Base-by-base conservation (phyloP, 805 yeast species). In the Cyberlindnera lachancei region DNA sequence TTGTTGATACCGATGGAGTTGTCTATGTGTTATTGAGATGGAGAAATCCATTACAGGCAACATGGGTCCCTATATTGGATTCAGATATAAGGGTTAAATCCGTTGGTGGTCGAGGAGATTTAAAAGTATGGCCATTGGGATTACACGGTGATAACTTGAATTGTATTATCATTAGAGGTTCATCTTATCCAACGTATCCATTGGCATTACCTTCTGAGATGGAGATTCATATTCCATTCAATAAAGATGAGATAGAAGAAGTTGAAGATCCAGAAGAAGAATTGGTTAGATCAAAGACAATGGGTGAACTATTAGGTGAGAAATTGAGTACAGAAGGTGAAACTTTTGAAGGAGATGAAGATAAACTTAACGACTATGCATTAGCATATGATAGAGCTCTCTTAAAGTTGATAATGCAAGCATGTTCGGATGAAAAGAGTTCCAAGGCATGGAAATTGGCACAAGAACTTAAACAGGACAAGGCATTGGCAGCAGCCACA, bases 121-220 rank as follows among this genome's bases (percentile, higher is more conserved):
- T 85, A 56, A 68, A 68, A 33, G 78, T 80, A 44, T 87, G 96
- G 96, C 96, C 96, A 15, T 62, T 90, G 32, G 95, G 95, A 3
- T 58, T 84, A 23, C 70, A 74, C 36, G 69, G 68, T 31, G 87
- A 82, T 37, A 73, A 75, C 38, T 70, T 87, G 45, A 75, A 72
- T 42, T 84, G 94, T 55, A 68, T 86, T 32, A 68, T 85, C 15
- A 70, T 85, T 39, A 81, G 83, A 56, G 88, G 87, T 15, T 63
- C 64, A 5, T 61, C 63, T 20, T 79, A 79, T 56, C 96, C 96
- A 1, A 72, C 75, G 4, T 76, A 85, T 49, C 97, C 97, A 11
- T 58, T 92, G 31, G 82, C 95, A 0, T 64, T 87, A 35, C 90
- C 95, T 1, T 69, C 86, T 9, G 95, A 85, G 46, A 55, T 90